Base-by-base conservation (phyloP, 2,329 filamentous ascomycete genomes). In the Colletotrichum melonis region DNA sequence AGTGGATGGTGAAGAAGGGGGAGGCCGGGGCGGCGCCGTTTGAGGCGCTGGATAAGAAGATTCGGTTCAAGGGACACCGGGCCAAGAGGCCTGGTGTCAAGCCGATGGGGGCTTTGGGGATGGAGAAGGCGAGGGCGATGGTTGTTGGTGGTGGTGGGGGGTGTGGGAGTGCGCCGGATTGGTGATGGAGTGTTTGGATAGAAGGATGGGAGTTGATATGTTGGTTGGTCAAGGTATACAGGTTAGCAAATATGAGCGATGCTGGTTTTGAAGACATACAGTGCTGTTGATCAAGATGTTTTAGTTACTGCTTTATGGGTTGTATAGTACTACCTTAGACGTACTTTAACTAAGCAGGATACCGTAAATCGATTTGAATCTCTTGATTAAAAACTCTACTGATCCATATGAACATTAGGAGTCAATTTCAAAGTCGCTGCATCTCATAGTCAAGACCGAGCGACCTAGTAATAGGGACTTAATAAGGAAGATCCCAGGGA, bases 1-100 rank as follows among this genome's bases (percentile, higher is more conserved):
- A 90, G 83, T 98, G 94, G 91, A 93, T 89, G 83, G 91, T 97
- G 22, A 92, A 88, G 84, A 93, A 92, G 82, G 92, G 88, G 1
- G 94, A 97, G 82, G 81, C 83, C 35, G 83, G 82, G 8, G 78
- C 79, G 67, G 77, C 75, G 8, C 82, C 81, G 54, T 84, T 86
- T 65, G 83, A 80, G 22, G 85, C 85, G 78, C 81, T 89, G 42
- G 88, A 89, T 65, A 78, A 77, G 71, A 86, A 83, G 79, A 85
- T 88, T 69, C 80, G 79, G 28, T 86, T 86, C 75, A 82, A 83
- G 71, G 86, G 86, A 0, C 77, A 80, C 22, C 79, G 85, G 42
- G 85, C 81, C 16, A 86, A 85, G 82, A 86, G 81, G 77, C 82
- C 83, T 1, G 83, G 82, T 7, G 81, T 84, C 14, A 81, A 76